Percentiles rank a stretch among this genome's conserved stretches.
phyloP scores from a whole-genome alignment of 352 stramenopile species.

The Pythium inflatum region DNA sequence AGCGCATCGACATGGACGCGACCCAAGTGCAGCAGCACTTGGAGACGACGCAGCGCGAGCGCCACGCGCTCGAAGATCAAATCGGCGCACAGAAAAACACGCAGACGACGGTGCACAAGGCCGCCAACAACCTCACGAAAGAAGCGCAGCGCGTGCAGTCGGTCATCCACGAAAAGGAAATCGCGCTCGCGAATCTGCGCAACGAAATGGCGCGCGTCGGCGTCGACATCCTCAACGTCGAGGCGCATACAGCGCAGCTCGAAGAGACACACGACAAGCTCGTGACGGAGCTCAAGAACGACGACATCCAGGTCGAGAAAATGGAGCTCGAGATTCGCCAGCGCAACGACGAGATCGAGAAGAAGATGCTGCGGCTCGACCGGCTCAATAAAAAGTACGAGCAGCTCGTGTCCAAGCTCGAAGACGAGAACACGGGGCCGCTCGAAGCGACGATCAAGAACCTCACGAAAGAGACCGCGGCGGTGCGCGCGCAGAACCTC shows the following conservation, averaged over 20 bases:
- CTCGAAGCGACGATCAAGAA: conserved; percentile 95
- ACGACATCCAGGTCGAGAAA: conserved; percentile 90
- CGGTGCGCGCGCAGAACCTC: conserved; percentile 63
- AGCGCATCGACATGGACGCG: conserved; percentile 78
- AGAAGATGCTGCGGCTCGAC: conserved; percentile 94
- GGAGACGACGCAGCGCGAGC: conserved; percentile 87
- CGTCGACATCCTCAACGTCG: conserved; percentile 92
- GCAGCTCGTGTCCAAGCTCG: conserved; percentile 87
- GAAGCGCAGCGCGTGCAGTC: conserved; percentile 73
- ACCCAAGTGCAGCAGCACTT: conserved; percentile 69
- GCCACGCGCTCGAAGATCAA: conserved; percentile 87
- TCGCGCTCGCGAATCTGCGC: conserved; percentile 81
- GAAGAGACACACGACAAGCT: conserved; percentile 80
- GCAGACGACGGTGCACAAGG: conserved; percentile 91
- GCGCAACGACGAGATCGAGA: conserved; percentile 96
- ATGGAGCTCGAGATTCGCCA: conserved; percentile 94
- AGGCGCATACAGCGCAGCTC: conserved; percentile 88
- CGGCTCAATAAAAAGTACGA: conserved; percentile 96
- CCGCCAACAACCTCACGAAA: conserved; percentile 90
- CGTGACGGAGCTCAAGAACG: conserved; percentile 83
- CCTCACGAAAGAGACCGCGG: conserved; percentile 87
- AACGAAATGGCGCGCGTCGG: conserved; percentile 94
- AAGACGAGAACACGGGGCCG: conserved; percentile 92
- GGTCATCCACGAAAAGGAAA: conserved; percentile 88
- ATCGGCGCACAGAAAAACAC: conserved; percentile 84